Evolutionary conservation across 257 asterid genomes (phyloP), one percentile per base, ranked within the genome.

Genomic region (Phtheirospermum japonicum): DNA sequence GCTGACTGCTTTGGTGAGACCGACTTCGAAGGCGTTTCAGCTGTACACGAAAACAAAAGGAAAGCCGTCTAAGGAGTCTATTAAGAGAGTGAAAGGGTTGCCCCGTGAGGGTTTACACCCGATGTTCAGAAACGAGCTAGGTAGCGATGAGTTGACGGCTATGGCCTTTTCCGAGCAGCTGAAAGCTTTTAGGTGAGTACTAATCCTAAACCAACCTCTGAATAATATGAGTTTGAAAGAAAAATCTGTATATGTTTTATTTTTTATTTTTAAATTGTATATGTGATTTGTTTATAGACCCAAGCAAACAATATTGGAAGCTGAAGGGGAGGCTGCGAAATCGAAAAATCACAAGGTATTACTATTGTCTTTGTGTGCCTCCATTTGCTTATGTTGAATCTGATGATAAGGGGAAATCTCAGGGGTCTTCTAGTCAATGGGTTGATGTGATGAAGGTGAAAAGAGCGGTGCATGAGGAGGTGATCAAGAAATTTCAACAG

Each of bases 61-160:
- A 64, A 93, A 89, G 67, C 97, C 99, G 23, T 80, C 96, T 26
- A 92, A 62, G 73, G 96, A 87, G 86, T 89, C 99, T 55, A 73
- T 83, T 42, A 87, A 76, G 68, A 83, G 97, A 77, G 90, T 71
- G 18, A 89, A 93, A 80, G 80, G 65, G 20, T 81, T 93, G 58
- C 87, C 95, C 4, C 89, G 88, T 54, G 99, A 87, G 82, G 97
- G 97, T 57, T 72, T 93, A 59, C 99, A 93, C 75, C 99, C 95
- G 23, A 77, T 85, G 77, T 93, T 89, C 76, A 85, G 65, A 72
- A 73, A 72, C 61, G 73, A 60, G 60, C 63, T 93, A 9, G 83
- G 88, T 17, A 87, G 94, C 58, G 93, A 66, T 63, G 97, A 93
- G 57, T 78, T 93, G 73, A 71, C 88, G 49, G 97, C 99, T 40